Base-by-base conservation (phyloP, 2,329 filamentous ascomycete species). In the Shiraia bambusicola region DNA sequence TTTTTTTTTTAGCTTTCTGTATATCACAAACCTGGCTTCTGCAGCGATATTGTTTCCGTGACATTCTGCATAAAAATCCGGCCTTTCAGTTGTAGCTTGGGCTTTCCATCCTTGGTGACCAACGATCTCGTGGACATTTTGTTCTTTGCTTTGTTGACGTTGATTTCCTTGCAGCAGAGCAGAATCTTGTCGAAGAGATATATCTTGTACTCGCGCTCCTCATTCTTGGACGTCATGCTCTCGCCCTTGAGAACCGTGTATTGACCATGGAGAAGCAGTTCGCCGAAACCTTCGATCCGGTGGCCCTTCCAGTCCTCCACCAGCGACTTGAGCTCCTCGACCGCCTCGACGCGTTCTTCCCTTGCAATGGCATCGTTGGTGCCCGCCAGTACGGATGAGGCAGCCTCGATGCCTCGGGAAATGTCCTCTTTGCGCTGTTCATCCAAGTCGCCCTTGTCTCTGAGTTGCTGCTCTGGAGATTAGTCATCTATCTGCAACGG, bases 31-130 rank as follows among this genome's bases (percentile, higher is more conserved):
- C 91, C 90, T 70, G 89, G 88, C 69, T 91, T 95, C 35, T 86
- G 83, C 45, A 93, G 76, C 13, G 87, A 91, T 29, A 95, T 76
- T n/a, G 95, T 85, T 67, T 96, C 89, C 28, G 91, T 97, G 40
- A 98, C 92, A 63, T 98, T 98, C 56, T 91, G 90, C 91, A 98
- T 97, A 72, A 96, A 97, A 59, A 98, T 98, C 37, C 93, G 83
- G 28, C 93, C 93, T 71, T 98, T 98, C 22, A 98, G 78, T 69
- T 96, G 91, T 47, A 97, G 77, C 54, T 79, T 81, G 19, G 77
- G 73, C 70, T 92, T 95, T 29, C 86, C 86, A 58, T 82, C 87
- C 65, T 81, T 84, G 67, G 83, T 88, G 43, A 82, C 78, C 12
- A 75, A 61, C 13, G 75, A 84, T 64, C 88, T 92, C 41, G 89